Conservation (phyloP, 371 early-diverging fungal genomes). For the Dentiscutata heterogama region DNA sequence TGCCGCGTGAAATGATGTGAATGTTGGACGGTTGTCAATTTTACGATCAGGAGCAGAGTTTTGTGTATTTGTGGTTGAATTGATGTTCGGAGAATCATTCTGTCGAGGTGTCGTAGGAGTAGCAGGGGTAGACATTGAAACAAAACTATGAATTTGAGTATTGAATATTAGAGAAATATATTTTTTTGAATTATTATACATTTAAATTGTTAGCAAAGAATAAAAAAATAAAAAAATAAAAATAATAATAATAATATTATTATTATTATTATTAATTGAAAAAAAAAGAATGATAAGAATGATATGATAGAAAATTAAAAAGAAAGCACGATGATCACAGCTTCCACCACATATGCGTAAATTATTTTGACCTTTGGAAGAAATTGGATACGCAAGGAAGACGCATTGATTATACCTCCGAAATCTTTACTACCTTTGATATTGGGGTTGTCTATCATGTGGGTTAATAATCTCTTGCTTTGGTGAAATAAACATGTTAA, state of each 20-base stretch:
- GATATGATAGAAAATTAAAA: background rate
- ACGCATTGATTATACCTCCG: too few relatives aligned
- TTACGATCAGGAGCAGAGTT: conserved; percentile 22
- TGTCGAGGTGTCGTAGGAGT: conserved; percentile 40
- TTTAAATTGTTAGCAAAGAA: background rate
- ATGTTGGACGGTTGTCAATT: too few relatives aligned
- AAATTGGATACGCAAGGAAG: conserved; percentile 6
- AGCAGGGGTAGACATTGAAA: conserved; percentile 33
- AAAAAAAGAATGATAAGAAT: background rate
- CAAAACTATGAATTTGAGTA: background rate
- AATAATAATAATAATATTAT: background rate
- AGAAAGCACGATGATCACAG: background rate
- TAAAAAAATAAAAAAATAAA: background rate
- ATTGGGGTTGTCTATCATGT: conserved; percentile 27
- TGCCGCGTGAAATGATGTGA: background rate
- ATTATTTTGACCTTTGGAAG: background rate
- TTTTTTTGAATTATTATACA: conserved; percentile 20
- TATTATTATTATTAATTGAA: too few relatives aligned
- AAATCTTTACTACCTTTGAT: conserved; percentile 20
- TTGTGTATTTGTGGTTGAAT: conserved; percentile 13
- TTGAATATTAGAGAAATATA: background rate
- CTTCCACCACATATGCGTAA: background rate
- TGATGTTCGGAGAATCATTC: conserved; percentile 26
- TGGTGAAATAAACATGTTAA: conserved; percentile 25
- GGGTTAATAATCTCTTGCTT: conserved; percentile 39